phyloP scores from a whole-genome alignment of 2,329 filamentous ascomycete species.

The Fusarium ambrosium region DNA sequence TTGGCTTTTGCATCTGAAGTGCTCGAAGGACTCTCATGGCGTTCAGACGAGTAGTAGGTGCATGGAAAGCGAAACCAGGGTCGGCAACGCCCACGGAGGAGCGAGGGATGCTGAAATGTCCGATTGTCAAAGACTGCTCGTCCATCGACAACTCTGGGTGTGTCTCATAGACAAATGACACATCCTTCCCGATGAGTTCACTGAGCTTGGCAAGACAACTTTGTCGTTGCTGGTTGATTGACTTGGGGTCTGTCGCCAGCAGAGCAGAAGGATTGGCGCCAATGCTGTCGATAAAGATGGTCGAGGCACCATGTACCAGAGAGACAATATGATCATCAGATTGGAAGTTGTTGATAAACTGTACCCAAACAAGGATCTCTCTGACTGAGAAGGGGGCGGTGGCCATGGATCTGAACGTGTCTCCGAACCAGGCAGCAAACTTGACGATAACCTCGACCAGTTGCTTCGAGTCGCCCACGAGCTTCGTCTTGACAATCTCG shows the following conservation, averaged over 20 bases:
- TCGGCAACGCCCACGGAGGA: constrained; percentile 56
- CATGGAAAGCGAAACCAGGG: constrained; percentile 75
- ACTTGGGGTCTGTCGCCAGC: constrained; percentile 77
- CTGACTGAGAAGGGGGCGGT: constrained; percentile 88
- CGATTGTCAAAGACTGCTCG: constrained; percentile 71
- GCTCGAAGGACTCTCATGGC: constrained; percentile 92
- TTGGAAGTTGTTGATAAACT: constrained; percentile 83
- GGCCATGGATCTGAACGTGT: constrained; percentile 80
- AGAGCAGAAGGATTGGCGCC: constrained; percentile 95
- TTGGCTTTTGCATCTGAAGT: constrained; percentile 88
- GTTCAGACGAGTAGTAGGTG: constrained; percentile 90
- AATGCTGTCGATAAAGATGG: constrained; percentile 95
- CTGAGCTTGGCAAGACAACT: constrained; percentile 81
- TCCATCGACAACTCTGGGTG: constrained; percentile 70
- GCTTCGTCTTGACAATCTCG: constrained; percentile 86
- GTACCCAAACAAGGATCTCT: constrained; percentile 92
- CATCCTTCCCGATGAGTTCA: constrained; percentile 73
- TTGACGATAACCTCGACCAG: constrained; percentile 80
- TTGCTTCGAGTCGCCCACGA: constrained; percentile 67
- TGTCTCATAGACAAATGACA: constrained; percentile 74
- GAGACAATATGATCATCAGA: constrained; percentile 60
- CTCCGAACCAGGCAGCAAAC: constrained; percentile 95
- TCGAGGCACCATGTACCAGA: constrained; percentile 87
- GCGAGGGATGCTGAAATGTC: constrained; percentile 77
- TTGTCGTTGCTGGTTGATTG: constrained; percentile 78